Conservation (phyloP, 345 rosid genomes). For the Murraya paniculata region DNA sequence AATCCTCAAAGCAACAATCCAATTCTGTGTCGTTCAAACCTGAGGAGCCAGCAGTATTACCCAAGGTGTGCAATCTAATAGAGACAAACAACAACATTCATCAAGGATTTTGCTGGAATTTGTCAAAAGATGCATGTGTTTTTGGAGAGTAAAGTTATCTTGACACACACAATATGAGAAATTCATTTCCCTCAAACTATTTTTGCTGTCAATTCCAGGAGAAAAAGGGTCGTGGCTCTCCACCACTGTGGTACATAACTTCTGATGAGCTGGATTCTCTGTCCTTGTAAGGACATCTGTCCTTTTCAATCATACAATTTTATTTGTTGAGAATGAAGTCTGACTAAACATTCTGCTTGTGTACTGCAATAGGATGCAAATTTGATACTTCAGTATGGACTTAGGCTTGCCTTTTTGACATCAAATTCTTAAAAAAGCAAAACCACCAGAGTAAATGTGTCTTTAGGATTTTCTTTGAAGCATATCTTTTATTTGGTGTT, state of each 20-base stretch:
- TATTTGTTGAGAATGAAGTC: background rate
- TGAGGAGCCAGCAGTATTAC: constrained; percentile 48
- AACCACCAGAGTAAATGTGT: background rate
- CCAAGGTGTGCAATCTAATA: constrained; percentile 48
- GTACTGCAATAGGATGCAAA: background rate
- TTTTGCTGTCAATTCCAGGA: constrained; percentile 45
- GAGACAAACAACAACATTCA: background rate
- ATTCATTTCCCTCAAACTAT: background rate
- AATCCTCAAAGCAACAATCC: constrained; percentile 34
- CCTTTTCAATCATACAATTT: background rate
- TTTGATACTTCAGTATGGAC: background rate
- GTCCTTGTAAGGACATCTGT: constrained; percentile 53
- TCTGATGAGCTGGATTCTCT: constrained; percentile 67
- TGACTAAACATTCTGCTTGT: background rate
- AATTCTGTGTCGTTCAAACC: constrained; percentile 27
- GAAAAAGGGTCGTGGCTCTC: constrained; percentile 70
- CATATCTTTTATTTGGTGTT: background rate
- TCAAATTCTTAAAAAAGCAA: background rate
- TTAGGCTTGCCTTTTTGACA: background rate
- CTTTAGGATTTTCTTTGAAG: background rate
- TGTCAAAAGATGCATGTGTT: background rate
- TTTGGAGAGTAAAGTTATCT: background rate
- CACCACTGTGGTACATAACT: constrained; percentile 75
- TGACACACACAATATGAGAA: background rate
- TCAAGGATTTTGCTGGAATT: background rate